These are phyloP conservation scores for Globisporangium nodosum DNA, from an alignment of 352 stramenopile species.

Conservation along the genomic window DNA sequence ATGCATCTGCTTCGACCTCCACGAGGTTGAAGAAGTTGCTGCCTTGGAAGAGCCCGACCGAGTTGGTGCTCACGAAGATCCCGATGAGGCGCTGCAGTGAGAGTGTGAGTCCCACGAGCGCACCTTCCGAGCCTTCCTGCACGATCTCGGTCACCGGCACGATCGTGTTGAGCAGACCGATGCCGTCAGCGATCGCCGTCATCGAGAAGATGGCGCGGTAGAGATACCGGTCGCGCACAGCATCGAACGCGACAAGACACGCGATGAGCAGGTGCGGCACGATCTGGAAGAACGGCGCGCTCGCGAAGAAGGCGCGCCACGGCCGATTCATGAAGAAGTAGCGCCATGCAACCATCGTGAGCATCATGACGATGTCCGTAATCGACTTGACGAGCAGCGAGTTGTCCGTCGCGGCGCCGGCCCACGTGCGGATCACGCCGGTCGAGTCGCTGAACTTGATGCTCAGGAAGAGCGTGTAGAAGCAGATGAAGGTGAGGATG, in stretches of 20 bases:
- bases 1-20: slow-evolving; percentile 15
- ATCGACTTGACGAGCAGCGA: slow-evolving; percentile 24
- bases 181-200: slow-evolving; percentile 21
- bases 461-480: slow-evolving; percentile 28
- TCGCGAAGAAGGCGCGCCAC: slow-evolving; percentile 26
- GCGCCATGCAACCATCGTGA: slow-evolving; percentile 29
- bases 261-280: slow-evolving; percentile 21
- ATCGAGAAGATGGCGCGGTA: slow-evolving; percentile 18
- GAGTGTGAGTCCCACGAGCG: slow-evolving; percentile 18
- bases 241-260: slow-evolving; percentile 13
- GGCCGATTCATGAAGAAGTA: slow-evolving; percentile 29
- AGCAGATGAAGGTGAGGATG: slow-evolving; percentile 27
- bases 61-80: slow-evolving; percentile 27
- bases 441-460: slow-evolving; percentile 23
- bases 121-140: slow-evolving; percentile 23
- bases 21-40: slow-evolving; percentile 17
- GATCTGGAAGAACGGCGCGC: slow-evolving; percentile 24
- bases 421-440: slow-evolving; percentile 14
- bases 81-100: slow-evolving; percentile 22
- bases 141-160: slow-evolving; percentile 30
- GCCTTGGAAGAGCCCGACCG: slow-evolving; percentile 20
- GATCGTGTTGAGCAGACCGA: slow-evolving; percentile 22
- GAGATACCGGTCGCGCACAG: slow-evolving; percentile 17
- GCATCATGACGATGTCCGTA: slow-evolving; percentile 19
- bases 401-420: slow-evolving; percentile 23